Conservation (phyloP, 805 yeast species). For the Spathaspora passalidarum region DNA sequence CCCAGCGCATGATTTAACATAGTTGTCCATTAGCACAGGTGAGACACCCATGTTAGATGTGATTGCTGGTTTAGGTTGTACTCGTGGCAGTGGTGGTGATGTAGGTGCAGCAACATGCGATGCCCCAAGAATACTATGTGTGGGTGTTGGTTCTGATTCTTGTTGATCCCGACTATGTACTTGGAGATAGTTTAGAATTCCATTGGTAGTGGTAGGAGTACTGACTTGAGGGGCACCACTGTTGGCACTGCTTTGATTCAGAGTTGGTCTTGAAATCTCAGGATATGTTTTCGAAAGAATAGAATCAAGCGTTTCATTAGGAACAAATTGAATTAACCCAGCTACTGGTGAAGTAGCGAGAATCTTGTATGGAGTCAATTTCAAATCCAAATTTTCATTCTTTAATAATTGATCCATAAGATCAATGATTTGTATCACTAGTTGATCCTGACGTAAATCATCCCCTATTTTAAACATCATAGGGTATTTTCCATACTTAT, state of each 20-base stretch:
- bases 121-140: slow-evolving; percentile 23
- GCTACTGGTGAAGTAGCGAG: slow-evolving; percentile 88
- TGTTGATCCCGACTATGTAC: slow-evolving; percentile 44
- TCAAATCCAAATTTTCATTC: slow-evolving; percentile 86
- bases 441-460: slow-evolving; percentile 92
- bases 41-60: slow-evolving; percentile 47
- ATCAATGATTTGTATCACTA: slow-evolving; percentile 89
- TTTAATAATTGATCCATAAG: slow-evolving; percentile 86
- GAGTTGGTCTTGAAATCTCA: slow-evolving; percentile 5
- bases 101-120: slow-evolving; percentile 10
- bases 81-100: slow-evolving; percentile 5
- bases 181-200: slow-evolving; percentile 69
- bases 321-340: slow-evolving; percentile 93
- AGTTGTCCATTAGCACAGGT: slow-evolving; percentile 82
- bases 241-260: slow-evolving; percentile 3
- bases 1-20: slow-evolving; percentile 94
- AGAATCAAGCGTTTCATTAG: slow-evolving; percentile 82
- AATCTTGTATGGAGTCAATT: slow-evolving; percentile 83
- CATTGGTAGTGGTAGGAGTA: slow-evolving; percentile 45
- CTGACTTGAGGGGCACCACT: slow-evolving; percentile 6
- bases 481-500: slow-evolving; percentile 53
- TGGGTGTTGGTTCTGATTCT: slow-evolving; percentile 16
- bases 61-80: slow-evolving; percentile 28
- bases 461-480: slow-evolving; percentile 95
- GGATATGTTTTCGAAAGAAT: slow-evolving; percentile 50